Evolutionary conservation across 495 filamentous ascomycete genomes (phyloP).

Genomic region (Penicillium argentinense): DNA sequence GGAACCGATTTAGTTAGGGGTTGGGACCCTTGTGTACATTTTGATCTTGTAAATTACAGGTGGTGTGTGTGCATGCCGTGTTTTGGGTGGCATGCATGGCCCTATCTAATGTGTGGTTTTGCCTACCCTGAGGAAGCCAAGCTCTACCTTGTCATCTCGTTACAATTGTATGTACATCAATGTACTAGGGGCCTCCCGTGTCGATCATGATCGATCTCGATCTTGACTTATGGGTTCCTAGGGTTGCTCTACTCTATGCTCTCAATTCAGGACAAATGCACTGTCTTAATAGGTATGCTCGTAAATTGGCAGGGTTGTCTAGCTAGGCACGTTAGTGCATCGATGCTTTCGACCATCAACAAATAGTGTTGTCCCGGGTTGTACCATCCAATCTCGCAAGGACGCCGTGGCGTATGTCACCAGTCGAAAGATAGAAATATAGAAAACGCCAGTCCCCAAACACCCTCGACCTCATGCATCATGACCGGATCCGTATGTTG

Average conservation of each 20-base stretch:
- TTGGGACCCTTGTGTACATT: conserved; percentile 14
- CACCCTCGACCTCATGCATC: conserved; percentile 11
- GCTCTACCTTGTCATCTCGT: too few species aligned
- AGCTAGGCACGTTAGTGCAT: background rate
- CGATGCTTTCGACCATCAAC: too few species aligned
- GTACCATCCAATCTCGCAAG: background rate
- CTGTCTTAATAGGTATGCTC: background rate
- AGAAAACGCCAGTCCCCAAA: conserved; percentile 15
- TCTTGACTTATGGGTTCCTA: background rate
- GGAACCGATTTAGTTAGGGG: conserved; percentile 75
- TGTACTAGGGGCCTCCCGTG: background rate
- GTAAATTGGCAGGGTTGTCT: background rate
- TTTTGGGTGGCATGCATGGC: too few species aligned
- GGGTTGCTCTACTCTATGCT: too few species aligned
- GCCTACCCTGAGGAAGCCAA: too few species aligned
- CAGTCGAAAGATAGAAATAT: conserved; percentile 5
- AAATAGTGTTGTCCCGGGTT: background rate
- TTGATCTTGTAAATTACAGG: conserved; percentile 2
- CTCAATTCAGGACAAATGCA: too few species aligned
- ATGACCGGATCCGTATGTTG: conserved; percentile 5
- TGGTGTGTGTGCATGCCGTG: too few species aligned
- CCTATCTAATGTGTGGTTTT: too few species aligned
- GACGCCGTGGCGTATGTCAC: background rate
- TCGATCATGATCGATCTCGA: background rate
- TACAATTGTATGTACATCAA: too few species aligned